phyloP scores from a whole-genome alignment of 768 basidiomycete species.

The Infundibulicybe gibba region DNA sequence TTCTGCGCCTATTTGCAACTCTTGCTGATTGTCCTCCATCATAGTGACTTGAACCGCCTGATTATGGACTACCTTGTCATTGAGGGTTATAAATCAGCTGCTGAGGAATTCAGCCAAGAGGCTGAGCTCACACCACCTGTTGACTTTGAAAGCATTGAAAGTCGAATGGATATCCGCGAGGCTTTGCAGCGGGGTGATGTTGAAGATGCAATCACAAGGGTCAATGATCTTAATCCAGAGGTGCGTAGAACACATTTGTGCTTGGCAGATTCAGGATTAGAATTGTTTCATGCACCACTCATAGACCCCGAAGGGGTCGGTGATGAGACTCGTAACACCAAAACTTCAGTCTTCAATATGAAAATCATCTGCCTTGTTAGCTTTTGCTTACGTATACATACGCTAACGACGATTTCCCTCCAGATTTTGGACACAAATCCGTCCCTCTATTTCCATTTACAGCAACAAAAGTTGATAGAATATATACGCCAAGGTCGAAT shows the following conservation, averaged over 20 bases:
- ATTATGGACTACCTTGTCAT: constrained; percentile 98
- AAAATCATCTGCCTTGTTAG: constrained; percentile 32
- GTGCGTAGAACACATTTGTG: constrained; percentile 44
- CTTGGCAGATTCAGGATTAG: constrained; percentile 60
- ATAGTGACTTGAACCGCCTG: constrained; percentile 91
- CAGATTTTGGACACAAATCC: constrained; percentile 98
- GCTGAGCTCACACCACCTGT: constrained; percentile 73
- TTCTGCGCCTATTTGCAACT: constrained; percentile 16
- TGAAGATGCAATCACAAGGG: constrained; percentile 90
- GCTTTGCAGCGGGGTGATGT: constrained; percentile 93
- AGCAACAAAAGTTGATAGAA: constrained; percentile 95
- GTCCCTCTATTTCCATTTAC: constrained; percentile 89
- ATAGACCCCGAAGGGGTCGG: constrained; percentile 70
- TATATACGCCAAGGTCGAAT: constrained; percentile 82
- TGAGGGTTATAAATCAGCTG: constrained; percentile 95
- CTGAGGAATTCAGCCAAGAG: constrained; percentile 91
- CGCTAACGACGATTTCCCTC: constrained; percentile 16
- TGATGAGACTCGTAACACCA: constrained; percentile 76
- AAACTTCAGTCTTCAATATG: constrained; percentile 99
- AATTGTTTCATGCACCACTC: constrained; percentile 98
- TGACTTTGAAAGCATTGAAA: constrained; percentile 91
- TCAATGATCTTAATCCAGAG: constrained; percentile 96
- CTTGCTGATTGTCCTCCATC: constrained; percentile 16
- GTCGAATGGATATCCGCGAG: constrained; percentile 90
- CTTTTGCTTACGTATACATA: constrained; percentile 8